phyloP scores from a whole-genome alignment of 1,284 basidiomycete species.

The Fomitopsis betulina region DNA sequence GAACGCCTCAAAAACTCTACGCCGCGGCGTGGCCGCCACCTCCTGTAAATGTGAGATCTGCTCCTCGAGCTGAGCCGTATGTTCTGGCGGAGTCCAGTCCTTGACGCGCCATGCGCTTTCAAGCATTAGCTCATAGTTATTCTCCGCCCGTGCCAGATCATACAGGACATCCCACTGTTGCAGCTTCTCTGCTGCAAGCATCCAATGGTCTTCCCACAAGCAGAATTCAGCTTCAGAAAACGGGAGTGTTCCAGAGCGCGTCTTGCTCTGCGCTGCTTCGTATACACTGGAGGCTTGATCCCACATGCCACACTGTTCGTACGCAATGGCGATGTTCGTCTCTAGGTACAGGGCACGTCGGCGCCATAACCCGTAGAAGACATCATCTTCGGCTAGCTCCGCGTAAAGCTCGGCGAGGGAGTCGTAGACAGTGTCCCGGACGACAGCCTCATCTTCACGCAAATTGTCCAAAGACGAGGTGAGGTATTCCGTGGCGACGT shows the following conservation, averaged over 20 bases:
- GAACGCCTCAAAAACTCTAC: slow-evolving; percentile 95
- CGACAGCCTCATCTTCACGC: slow-evolving; percentile 77
- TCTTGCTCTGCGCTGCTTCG: slow-evolving; percentile 88
- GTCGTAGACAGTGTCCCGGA: slow-evolving; percentile 86
- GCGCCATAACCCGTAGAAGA: slow-evolving; percentile 97
- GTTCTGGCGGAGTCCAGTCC: slow-evolving; percentile 74
- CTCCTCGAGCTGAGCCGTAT: slow-evolving; percentile 79
- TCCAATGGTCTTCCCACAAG: slow-evolving; percentile 99
- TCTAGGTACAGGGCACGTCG: slow-evolving; percentile 85
- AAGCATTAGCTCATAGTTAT: slow-evolving; percentile 88
- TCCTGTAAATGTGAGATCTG: slow-evolving; percentile 83
- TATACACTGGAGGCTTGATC: slow-evolving; percentile 88
- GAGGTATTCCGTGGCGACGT: slow-evolving; percentile 88
- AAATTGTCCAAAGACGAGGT: slow-evolving; percentile 70
- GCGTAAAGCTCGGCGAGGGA: slow-evolving; percentile 95
- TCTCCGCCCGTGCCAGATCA: slow-evolving; percentile 89
- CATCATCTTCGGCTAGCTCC: slow-evolving; percentile 93
- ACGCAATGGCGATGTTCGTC: slow-evolving; percentile 89
- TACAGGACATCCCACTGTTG: slow-evolving; percentile 97
- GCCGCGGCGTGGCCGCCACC: slow-evolving; percentile 80
- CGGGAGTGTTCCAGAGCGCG: slow-evolving; percentile 78
- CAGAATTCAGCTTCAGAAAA: slow-evolving; percentile 97
- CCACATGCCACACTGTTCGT: slow-evolving; percentile 98
- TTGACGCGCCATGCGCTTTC: slow-evolving; percentile 96
- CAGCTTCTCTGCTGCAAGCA: slow-evolving; percentile 91